phyloP scores from a whole-genome alignment of 345 rosid species.

The Boechera retrofracta region DNA sequence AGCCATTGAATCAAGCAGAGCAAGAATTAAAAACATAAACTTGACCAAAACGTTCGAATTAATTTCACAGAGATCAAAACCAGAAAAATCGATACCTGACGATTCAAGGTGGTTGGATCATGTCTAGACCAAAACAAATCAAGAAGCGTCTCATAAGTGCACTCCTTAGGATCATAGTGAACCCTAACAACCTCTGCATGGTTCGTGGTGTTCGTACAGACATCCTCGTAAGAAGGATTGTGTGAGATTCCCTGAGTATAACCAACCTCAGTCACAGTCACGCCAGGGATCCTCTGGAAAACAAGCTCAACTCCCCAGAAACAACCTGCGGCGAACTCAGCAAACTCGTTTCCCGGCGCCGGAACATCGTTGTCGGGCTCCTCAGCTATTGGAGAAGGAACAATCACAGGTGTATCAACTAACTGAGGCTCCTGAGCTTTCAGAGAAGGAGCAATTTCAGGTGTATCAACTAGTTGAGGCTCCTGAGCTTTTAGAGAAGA shows the following conservation, averaged over 20 bases:
- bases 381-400: slow-evolving; percentile 64
- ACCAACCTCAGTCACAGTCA: slow-evolving; percentile 81
- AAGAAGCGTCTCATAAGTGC: slow-evolving; percentile 68
- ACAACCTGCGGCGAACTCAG: slow-evolving; percentile 90
- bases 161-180: slow-evolving; percentile 86
- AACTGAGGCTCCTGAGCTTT: slow-evolving; percentile 47
- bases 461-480: slow-evolving; percentile 40
- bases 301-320: slow-evolving; percentile 95
- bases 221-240: slow-evolving; percentile 75
- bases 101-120: slow-evolving; percentile 87
- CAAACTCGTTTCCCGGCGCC: slow-evolving; percentile 75
- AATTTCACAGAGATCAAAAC: background rate
- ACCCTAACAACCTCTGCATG: slow-evolving; percentile 88
- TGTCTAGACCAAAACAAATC: slow-evolving; percentile 84
- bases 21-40: background rate
- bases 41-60: background rate
- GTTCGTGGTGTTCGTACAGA: slow-evolving; percentile 70
- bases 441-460: slow-evolving; percentile 54
- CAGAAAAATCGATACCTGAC: slow-evolving; percentile 64
- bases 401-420: slow-evolving; percentile 49
- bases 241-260: slow-evolving; percentile 70
- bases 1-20: background rate
- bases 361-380: slow-evolving; percentile 79
- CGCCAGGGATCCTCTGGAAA: slow-evolving; percentile 80
- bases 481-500: slow-evolving; percentile 9